phyloP scores from a whole-genome alignment of 2,329 filamentous ascomycete genomes.

The Drechslerella coelobrocha region DNA sequence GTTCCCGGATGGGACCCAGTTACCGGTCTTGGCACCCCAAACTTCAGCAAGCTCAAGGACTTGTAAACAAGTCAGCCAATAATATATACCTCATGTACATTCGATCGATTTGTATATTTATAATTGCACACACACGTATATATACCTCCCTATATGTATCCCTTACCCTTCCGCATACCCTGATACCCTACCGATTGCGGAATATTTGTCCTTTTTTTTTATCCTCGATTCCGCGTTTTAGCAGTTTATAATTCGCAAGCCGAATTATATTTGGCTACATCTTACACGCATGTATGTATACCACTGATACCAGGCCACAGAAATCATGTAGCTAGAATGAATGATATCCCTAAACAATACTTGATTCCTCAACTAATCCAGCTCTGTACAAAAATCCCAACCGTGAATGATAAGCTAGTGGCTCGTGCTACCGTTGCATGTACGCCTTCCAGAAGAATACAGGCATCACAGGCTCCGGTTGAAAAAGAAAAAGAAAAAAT shows the following conservation, averaged over 20 bases:
- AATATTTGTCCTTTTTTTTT: too few species aligned
- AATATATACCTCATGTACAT: background rate
- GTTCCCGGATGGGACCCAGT: constrained; percentile 55
- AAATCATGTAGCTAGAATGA: background rate
- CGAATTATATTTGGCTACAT: background rate
- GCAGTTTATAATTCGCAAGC: too few species aligned
- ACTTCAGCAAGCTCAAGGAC: constrained; percentile 51
- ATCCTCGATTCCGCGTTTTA: too few species aligned
- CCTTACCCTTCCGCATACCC: too few species aligned
- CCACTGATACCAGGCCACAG: background rate
- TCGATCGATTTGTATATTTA: constrained; percentile 15
- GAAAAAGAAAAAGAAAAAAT: too few species aligned
- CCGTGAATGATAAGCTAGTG: too few species aligned
- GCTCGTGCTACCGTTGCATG: too few species aligned
- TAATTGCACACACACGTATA: constrained; percentile 11
- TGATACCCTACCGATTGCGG: too few species aligned
- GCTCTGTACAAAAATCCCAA: too few species aligned
- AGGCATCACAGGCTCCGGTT: too few species aligned
- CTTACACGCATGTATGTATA: background rate
- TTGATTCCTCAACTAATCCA: constrained; percentile 1
- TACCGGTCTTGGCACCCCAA: constrained; percentile 54
- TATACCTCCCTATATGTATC: too few species aligned
- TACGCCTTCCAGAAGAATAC: too few species aligned
- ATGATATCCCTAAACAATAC: background rate
- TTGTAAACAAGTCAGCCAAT: constrained; percentile 9